These are phyloP conservation scores for Macaranga tanarius DNA, from an alignment of 441 rosid species.

Conservation along the genomic window DNA sequence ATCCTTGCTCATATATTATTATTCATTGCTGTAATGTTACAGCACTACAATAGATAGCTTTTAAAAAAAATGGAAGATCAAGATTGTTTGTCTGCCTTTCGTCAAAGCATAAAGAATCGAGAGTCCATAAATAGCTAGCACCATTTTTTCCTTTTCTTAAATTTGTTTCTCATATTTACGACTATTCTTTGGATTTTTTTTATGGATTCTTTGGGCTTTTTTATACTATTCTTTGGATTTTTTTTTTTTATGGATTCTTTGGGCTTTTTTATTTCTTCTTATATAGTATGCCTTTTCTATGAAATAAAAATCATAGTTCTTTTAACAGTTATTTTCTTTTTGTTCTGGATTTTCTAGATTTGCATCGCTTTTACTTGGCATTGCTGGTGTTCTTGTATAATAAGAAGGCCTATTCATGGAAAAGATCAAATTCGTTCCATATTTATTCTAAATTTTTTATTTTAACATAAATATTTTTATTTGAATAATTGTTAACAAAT, in stretches of 20 bases:
- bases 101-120: background rate
- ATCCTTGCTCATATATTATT: slow-evolving; percentile 48
- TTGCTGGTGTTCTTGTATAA: too few species aligned
- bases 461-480: too few species aligned
- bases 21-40: slow-evolving; percentile 61
- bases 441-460: too few species aligned
- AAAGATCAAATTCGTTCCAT: too few species aligned
- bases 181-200: background rate
- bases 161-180: background rate
- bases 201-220: too few species aligned
- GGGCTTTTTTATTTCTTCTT: background rate
- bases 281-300: background rate
- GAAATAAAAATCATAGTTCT: background rate
- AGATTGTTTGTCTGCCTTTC: too few species aligned
- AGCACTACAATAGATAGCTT: slow-evolving; percentile 25
- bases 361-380: background rate
- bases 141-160: too few species aligned
- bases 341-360: background rate
- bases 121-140: background rate
- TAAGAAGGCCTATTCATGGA: too few species aligned
- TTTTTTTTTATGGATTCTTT: too few species aligned
- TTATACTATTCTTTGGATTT: background rate
- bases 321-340: too few species aligned
- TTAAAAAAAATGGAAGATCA: too few species aligned
- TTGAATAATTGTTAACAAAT: too few species aligned